A percentile compares a stretch with the other conserved stretches of the same genome.
Conservation (phyloP, 352 stramenopile genomes). For the Thalassiosira mediterranea region DNA sequence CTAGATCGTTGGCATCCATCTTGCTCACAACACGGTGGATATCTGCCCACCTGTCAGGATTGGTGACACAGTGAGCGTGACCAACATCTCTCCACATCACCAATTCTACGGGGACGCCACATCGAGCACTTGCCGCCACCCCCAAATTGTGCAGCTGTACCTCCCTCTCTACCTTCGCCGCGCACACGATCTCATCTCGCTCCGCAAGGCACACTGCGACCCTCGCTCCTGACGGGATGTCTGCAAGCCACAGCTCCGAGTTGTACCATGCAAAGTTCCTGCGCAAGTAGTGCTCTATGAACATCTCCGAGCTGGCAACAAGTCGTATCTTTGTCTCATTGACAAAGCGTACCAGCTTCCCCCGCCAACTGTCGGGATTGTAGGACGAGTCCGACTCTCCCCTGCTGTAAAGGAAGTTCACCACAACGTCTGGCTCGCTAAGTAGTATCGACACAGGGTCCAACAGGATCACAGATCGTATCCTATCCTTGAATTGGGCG, state of each 20-base stretch:
- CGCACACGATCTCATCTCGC: conserved; percentile 80
- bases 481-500: conserved; percentile 31
- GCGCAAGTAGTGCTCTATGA: conserved; percentile 81
- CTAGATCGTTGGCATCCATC: too few relatives aligned
- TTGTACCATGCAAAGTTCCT: conserved; percentile 86
- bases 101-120: conserved; percentile 19
- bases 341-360: conserved; percentile 34
- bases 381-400: conserved; percentile 18
- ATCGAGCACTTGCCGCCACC: not conserved
- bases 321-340: conserved; percentile 60
- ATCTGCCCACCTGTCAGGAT: conserved; percentile 56
- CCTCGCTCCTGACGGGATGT: conserved; percentile 60
- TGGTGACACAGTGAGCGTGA: conserved; percentile 58
- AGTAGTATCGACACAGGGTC: conserved; percentile 85
- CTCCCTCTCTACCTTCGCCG: conserved; percentile 61
- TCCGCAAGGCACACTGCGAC: conserved; percentile 69
- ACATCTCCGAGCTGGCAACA: conserved; percentile 74
- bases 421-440: conserved; percentile 79
- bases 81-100: conserved; percentile 60
- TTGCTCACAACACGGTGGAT: too few relatives aligned
- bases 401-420: conserved; percentile 81
- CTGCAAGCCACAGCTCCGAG: conserved; percentile 82
- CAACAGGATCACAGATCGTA: conserved; percentile 63
- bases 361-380: conserved; percentile 23
- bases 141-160: conserved; percentile 40